Evolutionary conservation across 2,329 filamentous ascomycete genomes (phyloP), one percentile per base, ranked within the genome.

Genomic region (Fusarium marasasianum): DNA sequence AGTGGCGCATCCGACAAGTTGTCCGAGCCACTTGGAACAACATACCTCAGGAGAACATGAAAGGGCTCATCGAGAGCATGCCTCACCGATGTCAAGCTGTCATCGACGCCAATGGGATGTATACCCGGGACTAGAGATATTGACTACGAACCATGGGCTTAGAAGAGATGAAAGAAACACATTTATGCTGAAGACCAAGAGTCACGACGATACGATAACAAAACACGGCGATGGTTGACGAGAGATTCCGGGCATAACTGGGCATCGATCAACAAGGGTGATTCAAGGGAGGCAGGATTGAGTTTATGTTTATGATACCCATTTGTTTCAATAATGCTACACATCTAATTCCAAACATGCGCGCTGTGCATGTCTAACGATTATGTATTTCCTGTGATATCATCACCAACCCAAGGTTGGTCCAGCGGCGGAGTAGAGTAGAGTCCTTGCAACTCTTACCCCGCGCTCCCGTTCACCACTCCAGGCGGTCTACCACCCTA

Each of bases 81-180:
- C 29, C 56, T 15, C 24, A 38, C 4, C 68, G 72, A 43, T 74
- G 72, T 50, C 63, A 75, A 50, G 72, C 72, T 18, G 44, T 74
- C 18, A 70, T 74, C 22, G 59, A 69, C 33, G 72, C 68, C n/a
- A 22, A 73, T 31, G 72, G 72, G 13, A 44, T 60, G 60, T 45
- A 74, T 43, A 74, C 68, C 14, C 54, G 43, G 14, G 58, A 61
- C 38, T 72, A 26, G 59, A 33, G 6, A 41, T 47, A 26, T 20
- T 18, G 7, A 20, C 18, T 5, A 50, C 10, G 18, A 26, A 12
- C 22, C 24, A 54, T 6, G 29, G 41, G 35, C 14, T 15, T 8
- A 58, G 45, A 47, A 35, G 22, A 26, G 29, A 64, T 31, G 33
- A 57, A 45, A 8, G 5, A 48, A 62, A 43, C 18, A 15, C 10